Conservation (phyloP, 306 rosid genomes). For the Sindora glabra region DNA sequence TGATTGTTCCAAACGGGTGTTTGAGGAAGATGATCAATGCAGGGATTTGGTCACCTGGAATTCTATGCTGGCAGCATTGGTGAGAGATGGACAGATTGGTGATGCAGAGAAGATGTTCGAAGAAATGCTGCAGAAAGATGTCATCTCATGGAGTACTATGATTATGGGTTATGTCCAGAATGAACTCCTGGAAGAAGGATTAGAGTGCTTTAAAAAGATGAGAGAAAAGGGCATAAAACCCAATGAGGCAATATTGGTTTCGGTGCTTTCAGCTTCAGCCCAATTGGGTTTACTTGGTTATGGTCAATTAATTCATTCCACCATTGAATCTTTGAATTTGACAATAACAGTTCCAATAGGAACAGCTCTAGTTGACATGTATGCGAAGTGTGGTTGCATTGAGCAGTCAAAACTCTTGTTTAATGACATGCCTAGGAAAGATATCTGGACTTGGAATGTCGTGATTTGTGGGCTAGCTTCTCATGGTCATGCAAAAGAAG, state of each 20-base stretch:
- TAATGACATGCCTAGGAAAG: constrained; percentile 34
- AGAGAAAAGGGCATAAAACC: constrained; percentile 33
- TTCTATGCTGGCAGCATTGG: constrained; percentile 41
- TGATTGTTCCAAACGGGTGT: constrained; percentile 37
- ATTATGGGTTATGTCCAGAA: constrained; percentile 67
- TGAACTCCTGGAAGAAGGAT: constrained; percentile 46
- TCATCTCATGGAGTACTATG: constrained; percentile 69
- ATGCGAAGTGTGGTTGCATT: constrained; percentile 80
- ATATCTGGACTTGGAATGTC: constrained; percentile 71
- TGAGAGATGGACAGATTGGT: constrained; percentile 37
- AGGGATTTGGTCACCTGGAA: constrained; percentile 79
- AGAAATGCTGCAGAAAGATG: constrained; percentile 63
- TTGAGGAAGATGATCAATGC: constrained; percentile 31
- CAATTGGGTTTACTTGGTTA: constrained; percentile 56
- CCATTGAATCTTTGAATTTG: constrained; percentile 34
- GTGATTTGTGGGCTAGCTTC: constrained; percentile 76
- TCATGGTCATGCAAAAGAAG: constrained; percentile 32
- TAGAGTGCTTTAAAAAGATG: constrained; percentile 53
- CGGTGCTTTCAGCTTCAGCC: constrained; percentile 49
- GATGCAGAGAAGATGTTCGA: constrained; percentile 57
- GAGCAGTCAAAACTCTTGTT: constrained; percentile 48
- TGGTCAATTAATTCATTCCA: constrained; percentile 49
- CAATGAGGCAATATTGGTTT: constrained; percentile 62
- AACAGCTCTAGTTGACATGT: constrained; percentile 72
- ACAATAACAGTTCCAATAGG: constrained; percentile 44